Percentiles rank a stretch among this genome's conserved stretches.
Conservation (phyloP, 2,329 filamentous ascomycete species). For the Achaetomium macrosporum region DNA sequence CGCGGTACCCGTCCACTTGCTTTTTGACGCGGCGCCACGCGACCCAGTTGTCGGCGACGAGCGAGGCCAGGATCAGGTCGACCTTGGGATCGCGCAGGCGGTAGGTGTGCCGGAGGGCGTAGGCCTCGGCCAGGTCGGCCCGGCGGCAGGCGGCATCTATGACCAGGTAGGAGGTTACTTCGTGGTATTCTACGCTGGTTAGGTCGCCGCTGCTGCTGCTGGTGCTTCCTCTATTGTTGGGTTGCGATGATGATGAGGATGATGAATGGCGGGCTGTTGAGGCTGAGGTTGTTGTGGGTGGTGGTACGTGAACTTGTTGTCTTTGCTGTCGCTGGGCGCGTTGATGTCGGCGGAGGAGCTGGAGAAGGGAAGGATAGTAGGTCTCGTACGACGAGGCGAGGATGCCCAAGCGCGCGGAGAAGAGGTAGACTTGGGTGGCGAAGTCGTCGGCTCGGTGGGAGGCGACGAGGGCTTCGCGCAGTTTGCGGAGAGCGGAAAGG, state of each 20-base stretch:
- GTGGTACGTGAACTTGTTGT: background rate
- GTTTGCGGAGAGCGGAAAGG: constrained; percentile 79
- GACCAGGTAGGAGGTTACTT: constrained; percentile 74
- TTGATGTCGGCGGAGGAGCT: constrained; percentile 54
- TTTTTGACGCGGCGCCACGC: constrained; percentile 66
- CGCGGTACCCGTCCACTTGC: constrained; percentile 73
- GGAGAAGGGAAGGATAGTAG: constrained; percentile 79
- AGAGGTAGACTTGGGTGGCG: constrained; percentile 82
- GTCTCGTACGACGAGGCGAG: constrained; percentile 77
- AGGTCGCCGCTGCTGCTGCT: constrained; percentile 35
- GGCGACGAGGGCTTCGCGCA: constrained; percentile 83
- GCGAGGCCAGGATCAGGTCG: constrained; percentile 59
- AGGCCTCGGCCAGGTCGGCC: constrained; percentile 67
- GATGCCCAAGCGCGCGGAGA: constrained; percentile 80
- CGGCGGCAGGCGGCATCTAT: constrained; percentile 86
- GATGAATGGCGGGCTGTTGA: background rate
- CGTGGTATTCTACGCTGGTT: constrained; percentile 64
- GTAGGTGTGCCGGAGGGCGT: constrained; percentile 57
- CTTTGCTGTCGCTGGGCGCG: background rate
- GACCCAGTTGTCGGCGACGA: constrained; percentile 79
- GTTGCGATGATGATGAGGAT: constrained; percentile 44
- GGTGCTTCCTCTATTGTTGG: too few species aligned
- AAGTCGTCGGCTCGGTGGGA: constrained; percentile 72
- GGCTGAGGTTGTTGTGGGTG: background rate
- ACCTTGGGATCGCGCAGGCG: constrained; percentile 60